Evolutionary conservation across 2,329 filamentous ascomycete species (phyloP).

Genomic region (Aspergillus sp.): DNA sequence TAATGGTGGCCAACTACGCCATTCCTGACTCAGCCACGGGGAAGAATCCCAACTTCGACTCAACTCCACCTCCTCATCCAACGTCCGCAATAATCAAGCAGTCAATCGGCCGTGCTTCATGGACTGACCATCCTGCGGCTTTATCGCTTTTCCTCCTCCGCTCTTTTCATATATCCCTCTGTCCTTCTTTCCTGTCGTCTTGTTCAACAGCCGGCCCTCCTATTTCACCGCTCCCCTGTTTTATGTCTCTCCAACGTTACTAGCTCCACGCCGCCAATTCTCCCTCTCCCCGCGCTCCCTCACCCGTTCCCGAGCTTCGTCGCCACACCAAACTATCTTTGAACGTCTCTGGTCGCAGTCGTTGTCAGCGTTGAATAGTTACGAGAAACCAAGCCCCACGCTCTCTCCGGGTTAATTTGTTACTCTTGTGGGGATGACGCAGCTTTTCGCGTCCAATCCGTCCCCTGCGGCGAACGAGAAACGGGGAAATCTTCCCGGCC

Average conservation of each 20-base stretch:
- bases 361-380: background rate
- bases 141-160: conserved; percentile 12
- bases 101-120: conserved; percentile 10
- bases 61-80: conserved; percentile 6
- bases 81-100: conserved; percentile 3
- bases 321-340: conserved; percentile 7
- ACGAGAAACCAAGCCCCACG: background rate
- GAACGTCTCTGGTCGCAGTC: background rate
- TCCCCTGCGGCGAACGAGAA: conserved; percentile 46
- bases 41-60: conserved; percentile 8
- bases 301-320: conserved; percentile 10
- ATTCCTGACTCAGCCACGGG: conserved; percentile 13
- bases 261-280: conserved; percentile 20
- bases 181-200: conserved; percentile 7
- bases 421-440: conserved; percentile 37
- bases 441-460: conserved; percentile 42
- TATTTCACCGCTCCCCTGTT: conserved; percentile 17
- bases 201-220: background rate
- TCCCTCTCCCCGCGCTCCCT: conserved; percentile 17
- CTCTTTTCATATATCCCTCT: conserved; percentile 18
- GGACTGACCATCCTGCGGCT: conserved; percentile 10
- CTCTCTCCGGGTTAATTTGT: background rate
- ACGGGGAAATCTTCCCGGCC: conserved; percentile 46
- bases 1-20: conserved; percentile 1
- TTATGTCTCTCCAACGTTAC: conserved; percentile 21